These are phyloP conservation scores for Populus tremula DNA, from an alignment of 345 rosid genomes.

Conservation along the genomic window DNA sequence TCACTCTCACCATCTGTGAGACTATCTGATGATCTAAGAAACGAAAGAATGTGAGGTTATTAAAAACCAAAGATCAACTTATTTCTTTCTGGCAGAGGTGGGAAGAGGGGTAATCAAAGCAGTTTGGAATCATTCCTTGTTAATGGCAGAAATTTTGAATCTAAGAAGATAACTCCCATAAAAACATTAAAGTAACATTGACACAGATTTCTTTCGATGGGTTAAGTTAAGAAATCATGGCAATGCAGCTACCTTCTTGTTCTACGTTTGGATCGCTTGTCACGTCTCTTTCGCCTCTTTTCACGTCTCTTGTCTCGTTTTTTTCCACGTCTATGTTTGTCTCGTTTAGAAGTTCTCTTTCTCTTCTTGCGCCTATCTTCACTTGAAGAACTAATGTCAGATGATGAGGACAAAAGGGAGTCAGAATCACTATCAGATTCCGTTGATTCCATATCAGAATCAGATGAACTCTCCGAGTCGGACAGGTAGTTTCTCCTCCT, in stretches of 20 bases:
- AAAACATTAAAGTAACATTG: too few species aligned
- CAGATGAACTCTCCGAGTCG: slow-evolving; percentile 79
- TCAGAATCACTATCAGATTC: slow-evolving; percentile 85
- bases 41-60: background rate
- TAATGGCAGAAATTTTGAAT: too few species aligned
- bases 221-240: background rate
- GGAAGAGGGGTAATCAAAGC: background rate
- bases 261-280: slow-evolving; percentile 66
- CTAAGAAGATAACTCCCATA: too few species aligned
- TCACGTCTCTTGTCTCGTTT: slow-evolving; percentile 77
- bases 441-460: slow-evolving; percentile 66
- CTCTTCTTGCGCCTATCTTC: slow-evolving; percentile 80
- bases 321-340: slow-evolving; percentile 63
- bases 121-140: background rate
- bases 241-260: slow-evolving; percentile 57
- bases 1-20: slow-evolving; percentile 52
- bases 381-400: slow-evolving; percentile 82
- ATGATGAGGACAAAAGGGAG: slow-evolving; percentile 56
- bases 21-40: slow-evolving; percentile 58
- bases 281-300: slow-evolving; percentile 62
- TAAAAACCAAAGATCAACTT: background rate
- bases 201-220: too few species aligned
- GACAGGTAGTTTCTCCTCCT: slow-evolving; percentile 71
- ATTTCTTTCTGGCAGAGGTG: too few species aligned
- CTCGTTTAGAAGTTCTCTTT: slow-evolving; percentile 71